Percentiles rank a stretch among this genome's conserved stretches.
Conservation (phyloP, 257 asterid genomes). For the Solanum neorickii region DNA sequence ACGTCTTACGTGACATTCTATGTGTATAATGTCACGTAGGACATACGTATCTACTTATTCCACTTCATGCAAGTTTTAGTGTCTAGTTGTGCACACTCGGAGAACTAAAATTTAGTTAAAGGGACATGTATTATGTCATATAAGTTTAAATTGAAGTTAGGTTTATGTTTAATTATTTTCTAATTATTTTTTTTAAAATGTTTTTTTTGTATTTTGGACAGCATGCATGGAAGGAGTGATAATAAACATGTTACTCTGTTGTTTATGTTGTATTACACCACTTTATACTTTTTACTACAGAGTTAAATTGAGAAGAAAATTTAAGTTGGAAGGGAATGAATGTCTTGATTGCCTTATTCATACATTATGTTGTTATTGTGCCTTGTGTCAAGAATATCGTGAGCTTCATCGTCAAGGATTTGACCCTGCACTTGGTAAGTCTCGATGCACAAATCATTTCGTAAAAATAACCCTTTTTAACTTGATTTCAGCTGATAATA, state of each 20-base stretch:
- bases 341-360: constrained; percentile 18
- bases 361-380: constrained; percentile 8
- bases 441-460: background rate
- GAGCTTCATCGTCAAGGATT: constrained; percentile 24
- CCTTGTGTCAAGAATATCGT: constrained; percentile 25
- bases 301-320: constrained; percentile 6
- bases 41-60: background rate
- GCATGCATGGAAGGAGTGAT: constrained; percentile 16
- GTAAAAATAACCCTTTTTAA: too few relatives aligned
- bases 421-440: constrained; percentile 17
- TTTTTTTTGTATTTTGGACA: background rate
- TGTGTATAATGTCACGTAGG: background rate
- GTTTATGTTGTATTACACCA: background rate
- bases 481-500: background rate
- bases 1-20: background rate
- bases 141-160: background rate
- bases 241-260: background rate
- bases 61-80: background rate
- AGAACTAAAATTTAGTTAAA: background rate
- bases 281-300: constrained; percentile 5
- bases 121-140: background rate
- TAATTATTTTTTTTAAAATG: background rate
- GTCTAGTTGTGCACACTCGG: background rate
- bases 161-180: background rate
- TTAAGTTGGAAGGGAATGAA: constrained; percentile 11